Conservation (phyloP, 2,329 filamentous ascomycete species). For the Leptographium wingfieldii region DNA sequence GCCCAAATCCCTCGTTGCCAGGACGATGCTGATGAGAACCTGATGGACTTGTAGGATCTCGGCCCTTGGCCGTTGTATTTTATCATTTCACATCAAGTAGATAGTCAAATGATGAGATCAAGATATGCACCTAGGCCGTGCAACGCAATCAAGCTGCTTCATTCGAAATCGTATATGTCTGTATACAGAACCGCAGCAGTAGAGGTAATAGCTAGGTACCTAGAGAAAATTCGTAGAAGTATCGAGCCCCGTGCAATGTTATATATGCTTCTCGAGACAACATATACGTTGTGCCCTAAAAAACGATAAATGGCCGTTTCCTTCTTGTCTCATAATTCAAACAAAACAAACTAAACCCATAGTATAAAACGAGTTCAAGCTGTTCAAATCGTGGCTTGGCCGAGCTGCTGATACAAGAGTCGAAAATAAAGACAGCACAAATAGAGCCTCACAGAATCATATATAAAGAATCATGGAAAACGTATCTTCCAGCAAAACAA, state of each 20-base stretch:
- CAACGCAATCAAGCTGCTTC: not conserved
- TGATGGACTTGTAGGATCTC: not conserved
- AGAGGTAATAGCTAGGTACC: too few species aligned
- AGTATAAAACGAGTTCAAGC: not conserved
- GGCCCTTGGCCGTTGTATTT: too few species aligned
- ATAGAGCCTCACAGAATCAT: not conserved
- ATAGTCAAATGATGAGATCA: not conserved
- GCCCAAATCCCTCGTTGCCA: not conserved
- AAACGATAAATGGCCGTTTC: not conserved
- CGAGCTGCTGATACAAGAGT: not conserved
- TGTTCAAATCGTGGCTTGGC: not conserved
- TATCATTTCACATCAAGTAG: not conserved
- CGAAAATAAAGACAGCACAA: not conserved
- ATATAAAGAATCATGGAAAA: not conserved
- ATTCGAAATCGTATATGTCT: not conserved
- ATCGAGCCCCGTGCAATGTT: not conserved
- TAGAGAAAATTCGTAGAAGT: not conserved
- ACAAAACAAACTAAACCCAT: not conserved
- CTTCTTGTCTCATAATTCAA: not conserved
- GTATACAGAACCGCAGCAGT: not conserved
- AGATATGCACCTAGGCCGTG: not conserved
- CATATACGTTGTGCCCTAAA: not conserved
- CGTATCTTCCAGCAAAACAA: not conserved
- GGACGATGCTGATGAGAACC: not conserved
- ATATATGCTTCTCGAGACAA: not conserved